Percentiles rank a stretch among this genome's conserved stretches.
phyloP scores from a whole-genome alignment of 108 stramenopile species.

The Cyclotella baltica region DNA sequence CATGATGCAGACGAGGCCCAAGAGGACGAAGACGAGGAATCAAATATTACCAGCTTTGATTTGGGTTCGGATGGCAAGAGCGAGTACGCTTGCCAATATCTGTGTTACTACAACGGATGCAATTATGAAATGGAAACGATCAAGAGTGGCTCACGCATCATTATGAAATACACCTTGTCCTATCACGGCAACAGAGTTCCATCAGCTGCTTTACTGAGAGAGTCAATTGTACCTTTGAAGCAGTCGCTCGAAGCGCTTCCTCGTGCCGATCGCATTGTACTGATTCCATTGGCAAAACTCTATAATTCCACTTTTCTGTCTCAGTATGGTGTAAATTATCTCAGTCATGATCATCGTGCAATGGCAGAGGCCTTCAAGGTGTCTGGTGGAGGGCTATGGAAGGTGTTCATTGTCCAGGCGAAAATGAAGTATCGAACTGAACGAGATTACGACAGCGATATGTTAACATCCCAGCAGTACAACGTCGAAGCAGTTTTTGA shows the following conservation, averaged over 20 bases:
- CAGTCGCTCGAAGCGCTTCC: constrained; percentile 5
- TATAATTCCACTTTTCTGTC: neutral
- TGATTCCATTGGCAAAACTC: neutral
- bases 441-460: no score
- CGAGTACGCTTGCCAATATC: constrained; percentile 21
- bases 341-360: neutral
- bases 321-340: neutral
- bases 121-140: constrained; percentile 26
- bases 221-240: neutral
- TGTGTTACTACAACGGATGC: constrained; percentile 33
- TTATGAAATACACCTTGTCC: constrained; percentile 23
- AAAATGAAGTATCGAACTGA: neutral
- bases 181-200: neutral
- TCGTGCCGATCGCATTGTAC: constrained; percentile 7
- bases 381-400: neutral
- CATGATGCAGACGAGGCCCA: neutral
- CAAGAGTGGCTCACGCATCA: constrained; percentile 23
- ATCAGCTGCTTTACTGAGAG: neutral
- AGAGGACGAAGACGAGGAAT: constrained; percentile 10
- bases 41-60: neutral
- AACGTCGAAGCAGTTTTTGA: neutral
- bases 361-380: neutral
- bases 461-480: no score
- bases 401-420: neutral
- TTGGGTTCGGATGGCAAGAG: constrained; percentile 6